These are phyloP conservation scores for Suhomyces maxii DNA, from an alignment of 1,139 yeast genomes.

Conservation along the genomic window DNA sequence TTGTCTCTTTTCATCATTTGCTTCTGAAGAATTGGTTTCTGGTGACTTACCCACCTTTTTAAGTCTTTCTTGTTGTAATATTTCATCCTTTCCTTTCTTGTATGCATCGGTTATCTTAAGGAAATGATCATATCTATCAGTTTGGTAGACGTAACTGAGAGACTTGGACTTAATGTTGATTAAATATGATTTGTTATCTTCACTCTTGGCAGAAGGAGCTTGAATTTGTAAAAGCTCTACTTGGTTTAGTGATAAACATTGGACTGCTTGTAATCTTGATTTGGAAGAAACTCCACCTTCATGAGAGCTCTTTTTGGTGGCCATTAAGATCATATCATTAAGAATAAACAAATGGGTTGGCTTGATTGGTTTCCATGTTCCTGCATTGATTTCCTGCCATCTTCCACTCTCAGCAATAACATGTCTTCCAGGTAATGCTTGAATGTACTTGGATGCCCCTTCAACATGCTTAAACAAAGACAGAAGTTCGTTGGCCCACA, in stretches of 20 bases:
- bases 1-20: slow-evolving; percentile 41
- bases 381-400: slow-evolving; percentile 86
- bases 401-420: slow-evolving; percentile 76
- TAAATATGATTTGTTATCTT: slow-evolving; percentile 34
- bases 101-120: slow-evolving; percentile 58
- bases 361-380: slow-evolving; percentile 80
- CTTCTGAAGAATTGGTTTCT: slow-evolving; percentile 7
- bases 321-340: slow-evolving; percentile 76
- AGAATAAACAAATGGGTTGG: slow-evolving; percentile 75
- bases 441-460: slow-evolving; percentile 81
- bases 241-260: slow-evolving; percentile 76
- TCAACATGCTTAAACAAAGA: slow-evolving; percentile 81
- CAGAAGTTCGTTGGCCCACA: slow-evolving; percentile 78
- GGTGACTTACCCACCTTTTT: slow-evolving; percentile 29
- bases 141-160: slow-evolving; percentile 60
- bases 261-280: slow-evolving; percentile 62
- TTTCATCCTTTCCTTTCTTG: slow-evolving; percentile 64
- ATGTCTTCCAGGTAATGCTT: slow-evolving; percentile 79
- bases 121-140: slow-evolving; percentile 63
- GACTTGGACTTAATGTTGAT: slow-evolving; percentile 50
- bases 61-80: slow-evolving; percentile 49
- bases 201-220: slow-evolving; percentile 21
- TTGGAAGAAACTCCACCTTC: slow-evolving; percentile 21
- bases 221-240: slow-evolving; percentile 49
- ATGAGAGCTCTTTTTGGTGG: slow-evolving; percentile 54